Evolutionary conservation across 2,329 filamentous ascomycete genomes (phyloP).

Genomic region (Dryadomyces quercivorus): DNA sequence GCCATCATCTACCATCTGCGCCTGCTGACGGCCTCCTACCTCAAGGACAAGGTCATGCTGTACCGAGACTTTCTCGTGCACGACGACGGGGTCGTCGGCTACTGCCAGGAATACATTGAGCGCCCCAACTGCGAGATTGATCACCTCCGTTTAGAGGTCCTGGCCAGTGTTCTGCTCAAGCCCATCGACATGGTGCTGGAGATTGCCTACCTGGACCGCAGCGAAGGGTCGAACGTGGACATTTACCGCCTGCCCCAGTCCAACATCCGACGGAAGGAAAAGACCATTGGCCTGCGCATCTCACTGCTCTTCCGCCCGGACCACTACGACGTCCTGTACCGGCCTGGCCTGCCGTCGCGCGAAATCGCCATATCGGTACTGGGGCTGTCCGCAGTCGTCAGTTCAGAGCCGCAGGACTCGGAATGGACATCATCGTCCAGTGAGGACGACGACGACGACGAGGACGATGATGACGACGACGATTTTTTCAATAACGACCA

Average conservation of each 20-base stretch:
- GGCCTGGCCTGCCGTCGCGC: slow-evolving; percentile 11
- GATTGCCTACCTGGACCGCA: slow-evolving; percentile 84
- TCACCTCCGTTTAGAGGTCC: slow-evolving; percentile 66
- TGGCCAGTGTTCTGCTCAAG: slow-evolving; percentile 69
- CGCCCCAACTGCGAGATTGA: slow-evolving; percentile 76
- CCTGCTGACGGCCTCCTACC: slow-evolving; percentile 71
- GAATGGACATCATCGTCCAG: background rate
- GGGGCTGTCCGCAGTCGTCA: background rate
- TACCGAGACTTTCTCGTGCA: slow-evolving; percentile 63
- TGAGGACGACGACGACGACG: background rate
- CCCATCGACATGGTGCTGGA: slow-evolving; percentile 70
- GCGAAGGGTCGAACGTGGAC: slow-evolving; percentile 64
- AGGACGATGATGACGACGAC: background rate
- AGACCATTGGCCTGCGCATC: slow-evolving; percentile 37
- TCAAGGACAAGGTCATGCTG: slow-evolving; percentile 58
- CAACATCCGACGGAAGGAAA: background rate
- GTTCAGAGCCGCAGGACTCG: background rate
- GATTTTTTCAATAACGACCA: background rate
- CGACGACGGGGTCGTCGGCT: slow-evolving; percentile 46
- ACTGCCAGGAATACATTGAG: slow-evolving; percentile 61
- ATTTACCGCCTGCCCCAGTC: slow-evolving; percentile 46
- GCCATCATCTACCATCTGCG: slow-evolving; percentile 77
- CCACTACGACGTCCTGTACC: slow-evolving; percentile 90
- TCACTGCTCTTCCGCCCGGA: slow-evolving; percentile 57
- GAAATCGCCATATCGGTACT: slow-evolving; percentile 2